Percentiles rank a stretch among this genome's conserved stretches.
phyloP scores from a whole-genome alignment of 139 green algal genomes.

The Chlamydomonas incerta region DNA sequence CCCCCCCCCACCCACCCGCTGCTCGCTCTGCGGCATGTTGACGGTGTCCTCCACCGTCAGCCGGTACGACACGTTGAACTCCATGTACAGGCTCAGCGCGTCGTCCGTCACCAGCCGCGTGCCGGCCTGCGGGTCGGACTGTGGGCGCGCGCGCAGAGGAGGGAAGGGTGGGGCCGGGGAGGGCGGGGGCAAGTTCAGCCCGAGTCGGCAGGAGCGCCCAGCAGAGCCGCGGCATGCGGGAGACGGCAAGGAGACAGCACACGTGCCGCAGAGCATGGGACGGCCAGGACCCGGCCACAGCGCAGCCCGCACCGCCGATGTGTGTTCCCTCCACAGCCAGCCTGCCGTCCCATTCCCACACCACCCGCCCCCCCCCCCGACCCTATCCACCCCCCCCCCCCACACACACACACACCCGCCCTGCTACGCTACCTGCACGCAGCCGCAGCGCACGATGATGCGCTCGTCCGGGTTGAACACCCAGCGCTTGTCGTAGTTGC shows the following conservation, averaged over 20 bases:
- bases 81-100: conserved; percentile 53
- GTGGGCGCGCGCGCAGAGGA: background rate
- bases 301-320: too few relatives aligned
- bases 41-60: conserved; percentile 54
- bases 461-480: conserved; percentile 48
- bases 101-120: conserved; percentile 55
- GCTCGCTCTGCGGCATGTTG: conserved; percentile 55
- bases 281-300: too few relatives aligned
- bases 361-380: background rate
- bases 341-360: background rate
- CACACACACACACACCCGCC: too few relatives aligned
- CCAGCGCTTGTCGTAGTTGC: conserved; percentile 48
- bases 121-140: conserved; percentile 51
- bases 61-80: conserved; percentile 62
- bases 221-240: too few relatives aligned
- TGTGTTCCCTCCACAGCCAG: too few relatives aligned
- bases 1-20: background rate
- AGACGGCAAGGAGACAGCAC: too few relatives aligned
- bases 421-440: conserved; percentile 55
- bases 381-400: too few relatives aligned
- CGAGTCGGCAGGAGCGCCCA: too few relatives aligned
- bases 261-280: too few relatives aligned
- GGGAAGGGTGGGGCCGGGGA: too few relatives aligned
- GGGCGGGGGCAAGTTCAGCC: too few relatives aligned
- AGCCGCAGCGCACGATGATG: conserved; percentile 56